A percentile compares a stretch with the other conserved stretches of the same genome.
These are phyloP conservation scores for Bjerkandera adusta DNA, from an alignment of 1,284 basidiomycete species.

Conservation along the genomic window DNA sequence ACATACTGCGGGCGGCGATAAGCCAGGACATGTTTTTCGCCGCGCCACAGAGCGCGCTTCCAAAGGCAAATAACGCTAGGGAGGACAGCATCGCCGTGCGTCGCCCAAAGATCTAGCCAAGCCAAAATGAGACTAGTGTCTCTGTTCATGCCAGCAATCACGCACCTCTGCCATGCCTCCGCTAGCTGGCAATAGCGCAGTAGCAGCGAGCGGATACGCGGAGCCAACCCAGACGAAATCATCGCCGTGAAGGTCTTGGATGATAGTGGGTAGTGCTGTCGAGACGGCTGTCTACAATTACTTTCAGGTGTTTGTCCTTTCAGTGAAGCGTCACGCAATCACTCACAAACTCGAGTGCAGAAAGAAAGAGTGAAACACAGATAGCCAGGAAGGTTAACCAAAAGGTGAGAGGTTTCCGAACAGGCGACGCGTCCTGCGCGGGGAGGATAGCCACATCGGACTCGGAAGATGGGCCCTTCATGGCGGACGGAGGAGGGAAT, in stretches of 20 bases:
- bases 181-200: conserved; percentile 10
- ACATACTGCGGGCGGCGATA: conserved; percentile 38
- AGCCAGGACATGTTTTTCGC: conserved; percentile 40
- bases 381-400: conserved; percentile 8
- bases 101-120: conserved; percentile 38
- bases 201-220: conserved; percentile 10
- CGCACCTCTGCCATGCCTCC: conserved; percentile 11
- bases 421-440: background rate
- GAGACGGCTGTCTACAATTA: conserved; percentile 6
- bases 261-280: conserved; percentile 12
- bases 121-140: background rate
- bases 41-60: conserved; percentile 40
- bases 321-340: background rate
- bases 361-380: conserved; percentile 5
- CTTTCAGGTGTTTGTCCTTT: background rate
- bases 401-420: background rate
- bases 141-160: no score
- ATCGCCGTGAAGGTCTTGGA: conserved; percentile 8
- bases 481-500: background rate
- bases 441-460: background rate
- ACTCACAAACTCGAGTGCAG: conserved; percentile 6
- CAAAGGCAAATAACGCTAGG: conserved; percentile 40
- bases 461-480: background rate
- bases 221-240: conserved; percentile 14
- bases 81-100: conserved; percentile 35